Conservation (phyloP, 805 yeast species). For the Candida nemodendra region DNA sequence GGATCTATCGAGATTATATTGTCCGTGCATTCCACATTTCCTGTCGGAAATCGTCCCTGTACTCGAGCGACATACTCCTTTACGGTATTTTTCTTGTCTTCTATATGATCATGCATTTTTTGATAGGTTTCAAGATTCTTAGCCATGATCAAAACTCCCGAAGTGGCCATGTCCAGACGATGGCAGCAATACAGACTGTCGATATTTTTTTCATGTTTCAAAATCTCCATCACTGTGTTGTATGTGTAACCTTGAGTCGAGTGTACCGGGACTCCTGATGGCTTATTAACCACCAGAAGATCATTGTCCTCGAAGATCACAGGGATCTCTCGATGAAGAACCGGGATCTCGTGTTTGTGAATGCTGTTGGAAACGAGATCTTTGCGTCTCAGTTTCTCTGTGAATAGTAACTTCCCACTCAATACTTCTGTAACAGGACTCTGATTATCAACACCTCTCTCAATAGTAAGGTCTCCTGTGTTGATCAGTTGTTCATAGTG, state of each 20-base stretch:
- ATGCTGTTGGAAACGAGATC: slow-evolving; percentile 30
- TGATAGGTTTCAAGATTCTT: slow-evolving; percentile 31
- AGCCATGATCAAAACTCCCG: slow-evolving; percentile 48
- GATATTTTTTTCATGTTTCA: slow-evolving; percentile 31
- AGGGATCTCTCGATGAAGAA: slow-evolving; percentile 22
- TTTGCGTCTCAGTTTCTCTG: slow-evolving; percentile 12
- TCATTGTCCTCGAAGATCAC: slow-evolving; percentile 38
- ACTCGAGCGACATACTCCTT: slow-evolving; percentile 47
- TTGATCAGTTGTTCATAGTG: slow-evolving; percentile 12
- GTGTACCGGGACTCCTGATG: slow-evolving; percentile 54
- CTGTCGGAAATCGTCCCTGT: slow-evolving; percentile 38
- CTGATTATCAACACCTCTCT: neutral
- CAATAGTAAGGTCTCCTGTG: slow-evolving; percentile 14
- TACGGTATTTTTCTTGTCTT: slow-evolving; percentile 14
- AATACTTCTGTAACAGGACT: neutral
- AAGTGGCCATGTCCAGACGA: slow-evolving; percentile 50
- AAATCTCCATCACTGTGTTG: slow-evolving; percentile 44
- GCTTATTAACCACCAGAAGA: slow-evolving; percentile 47
- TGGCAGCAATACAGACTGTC: slow-evolving; percentile 37
- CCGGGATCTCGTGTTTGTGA: slow-evolving; percentile 49
- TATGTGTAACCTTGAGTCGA: slow-evolving; percentile 45
- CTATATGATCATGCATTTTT: slow-evolving; percentile 29
- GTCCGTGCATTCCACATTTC: slow-evolving; percentile 29
- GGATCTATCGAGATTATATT: slow-evolving; percentile 33
- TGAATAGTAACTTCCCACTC: slow-evolving; percentile 12